Evolutionary conservation across 805 yeast species (phyloP), one percentile per base, ranked within the genome.

Genomic region (Citeromyces nyonsensis): DNA sequence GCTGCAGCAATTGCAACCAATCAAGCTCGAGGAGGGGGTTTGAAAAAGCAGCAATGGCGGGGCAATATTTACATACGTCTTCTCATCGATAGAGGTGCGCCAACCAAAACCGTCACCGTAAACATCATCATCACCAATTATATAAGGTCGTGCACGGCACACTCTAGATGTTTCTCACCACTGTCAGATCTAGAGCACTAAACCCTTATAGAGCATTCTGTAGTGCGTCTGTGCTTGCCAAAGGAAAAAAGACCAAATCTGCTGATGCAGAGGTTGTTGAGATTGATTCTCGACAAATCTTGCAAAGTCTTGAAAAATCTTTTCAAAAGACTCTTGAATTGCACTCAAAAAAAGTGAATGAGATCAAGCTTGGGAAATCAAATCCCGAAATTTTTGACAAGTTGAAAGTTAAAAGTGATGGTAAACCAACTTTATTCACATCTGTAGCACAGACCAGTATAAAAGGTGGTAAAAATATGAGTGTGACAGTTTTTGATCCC

Each of bases 401-500:
- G 4, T 51, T 85, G 36, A 49, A 50, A 27, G 64, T 88, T 11
- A 56, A 59, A 11, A 43, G 68, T 3, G 64, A 61, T 25, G 63
- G 66, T 28, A 59, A 66, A 10, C 59, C 63, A 32, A 50, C 57
- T 2, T 63, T 63, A 3, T 78, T 77, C 47, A 66, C 71, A 3
- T 61, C 73, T 22, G 54, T 83, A 20, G 94, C 94, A 1, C 76
- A 75, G 38, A 76, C 88, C 3, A 57, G 78, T 1, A 42, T 71
- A 33, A 77, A 77, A 41, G 91, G 88, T 5, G 59, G 64, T 18
- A 66, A 81, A 43, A 63, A 71, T 41, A 59, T 83, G 33, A 54
- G 69, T 24, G 69, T 88, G n/a, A 84, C 95, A 0, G 86, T 85
- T 2, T 88, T 78, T 51, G 95, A 88, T 45, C 94, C 94, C 5